Evolutionary conservation across 1,139 yeast genomes (phyloP).

Genomic region (Kurtzmaniella natalensis): DNA sequence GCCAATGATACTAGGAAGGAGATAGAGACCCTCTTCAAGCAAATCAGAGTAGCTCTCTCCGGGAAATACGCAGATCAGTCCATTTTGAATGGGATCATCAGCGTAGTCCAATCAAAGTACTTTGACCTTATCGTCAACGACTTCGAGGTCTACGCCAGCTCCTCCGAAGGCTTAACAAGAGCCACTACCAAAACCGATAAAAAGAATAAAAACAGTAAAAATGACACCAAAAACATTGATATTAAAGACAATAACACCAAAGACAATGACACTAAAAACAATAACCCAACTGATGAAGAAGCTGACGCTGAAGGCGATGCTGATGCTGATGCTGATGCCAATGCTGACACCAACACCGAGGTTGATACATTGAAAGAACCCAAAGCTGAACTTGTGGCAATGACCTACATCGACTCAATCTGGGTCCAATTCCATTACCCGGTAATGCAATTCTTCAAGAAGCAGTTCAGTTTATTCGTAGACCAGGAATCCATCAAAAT

Average conservation of each 20-base stretch:
- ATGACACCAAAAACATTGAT: conserved; percentile 9
- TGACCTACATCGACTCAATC: conserved; percentile 36
- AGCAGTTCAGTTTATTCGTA: conserved; percentile 26
- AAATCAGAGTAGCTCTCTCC: too few species aligned
- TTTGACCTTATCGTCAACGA: conserved; percentile 34
- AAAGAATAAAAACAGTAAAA: conserved; percentile 12
- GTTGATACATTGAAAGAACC: background rate
- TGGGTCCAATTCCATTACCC: conserved; percentile 67
- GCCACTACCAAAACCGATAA: conserved; percentile 18
- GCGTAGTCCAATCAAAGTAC: conserved; percentile 40
- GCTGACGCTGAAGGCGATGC: conserved; percentile 7
- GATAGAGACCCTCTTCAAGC: too few species aligned
- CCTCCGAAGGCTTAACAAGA: too few species aligned
- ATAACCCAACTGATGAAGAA: conserved; percentile 13
- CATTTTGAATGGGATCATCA: conserved; percentile 40
- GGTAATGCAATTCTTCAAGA: conserved; percentile 50
- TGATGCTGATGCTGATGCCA: background rate
- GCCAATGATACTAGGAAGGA: too few species aligned
- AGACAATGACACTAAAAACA: background rate
- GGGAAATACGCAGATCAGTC: conserved; percentile 38
- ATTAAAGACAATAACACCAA: background rate
- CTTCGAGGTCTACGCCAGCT: too few species aligned
- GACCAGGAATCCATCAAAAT: conserved; percentile 4
- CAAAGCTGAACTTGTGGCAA: conserved; percentile 27
- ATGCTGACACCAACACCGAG: background rate